These are phyloP conservation scores for Astrothelium subdiscretum DNA, from an alignment of 495 filamentous ascomycete genomes.

Conservation along the genomic window DNA sequence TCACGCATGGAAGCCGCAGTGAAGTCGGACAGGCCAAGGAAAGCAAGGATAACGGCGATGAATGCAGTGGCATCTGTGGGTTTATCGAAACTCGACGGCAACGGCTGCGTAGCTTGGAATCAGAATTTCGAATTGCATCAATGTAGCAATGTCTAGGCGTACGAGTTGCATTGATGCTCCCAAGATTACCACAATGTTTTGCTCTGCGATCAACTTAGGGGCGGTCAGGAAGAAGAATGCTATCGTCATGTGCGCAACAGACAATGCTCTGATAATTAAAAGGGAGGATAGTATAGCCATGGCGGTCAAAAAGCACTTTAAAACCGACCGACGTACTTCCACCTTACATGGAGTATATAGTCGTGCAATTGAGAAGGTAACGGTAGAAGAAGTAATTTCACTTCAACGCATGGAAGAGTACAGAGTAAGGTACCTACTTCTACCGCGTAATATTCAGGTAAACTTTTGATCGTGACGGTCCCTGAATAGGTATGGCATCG, in stretches of 20 bases:
- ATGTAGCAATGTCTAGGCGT: slow-evolving; percentile 20
- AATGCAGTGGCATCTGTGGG: slow-evolving; percentile 59
- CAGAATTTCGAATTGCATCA: slow-evolving; percentile 27
- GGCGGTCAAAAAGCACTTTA: slow-evolving; percentile 12
- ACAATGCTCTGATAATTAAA: slow-evolving; percentile 65
- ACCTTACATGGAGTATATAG: no score
- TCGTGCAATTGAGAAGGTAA: no score
- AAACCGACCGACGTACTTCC: no score
- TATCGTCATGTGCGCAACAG: slow-evolving; percentile 69
- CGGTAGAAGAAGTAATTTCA: no score
- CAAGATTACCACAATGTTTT: slow-evolving; percentile 69
- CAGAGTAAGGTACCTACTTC: no score
- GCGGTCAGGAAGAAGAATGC: slow-evolving; percentile 70
- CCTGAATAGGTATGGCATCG: not conserved
- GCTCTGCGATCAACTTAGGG: slow-evolving; percentile 59
- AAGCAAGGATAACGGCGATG: slow-evolving; percentile 54
- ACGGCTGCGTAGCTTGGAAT: slow-evolving; percentile 12
- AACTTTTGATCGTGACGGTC: no score
- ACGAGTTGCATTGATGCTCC: slow-evolving; percentile 74
- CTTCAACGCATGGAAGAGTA: no score
- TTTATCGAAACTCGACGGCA: slow-evolving; percentile 43
- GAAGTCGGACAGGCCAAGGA: slow-evolving; percentile 61
- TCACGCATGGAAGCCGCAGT: slow-evolving; percentile 59
- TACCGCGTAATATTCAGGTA: no score
- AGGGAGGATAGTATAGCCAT: slow-evolving; percentile 74